Percentiles rank a stretch among this genome's conserved stretches.
Evolutionary conservation across 345 rosid species (phyloP).

Genomic region (Sisymbrium altissimum): DNA sequence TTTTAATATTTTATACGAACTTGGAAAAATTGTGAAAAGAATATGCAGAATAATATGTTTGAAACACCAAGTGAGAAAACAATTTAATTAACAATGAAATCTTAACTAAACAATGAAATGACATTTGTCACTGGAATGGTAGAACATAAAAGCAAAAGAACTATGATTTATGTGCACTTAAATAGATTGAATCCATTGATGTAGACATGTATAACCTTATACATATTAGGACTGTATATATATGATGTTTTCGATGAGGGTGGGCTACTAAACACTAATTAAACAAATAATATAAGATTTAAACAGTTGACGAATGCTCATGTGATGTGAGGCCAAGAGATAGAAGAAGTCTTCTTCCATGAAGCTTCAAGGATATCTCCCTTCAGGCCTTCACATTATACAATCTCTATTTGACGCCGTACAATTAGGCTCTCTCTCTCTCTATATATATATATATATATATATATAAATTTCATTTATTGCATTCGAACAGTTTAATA

Average conservation of each 20-base stretch:
- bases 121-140: background rate
- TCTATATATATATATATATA: slow-evolving; percentile 1
- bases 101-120: background rate
- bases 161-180: background rate
- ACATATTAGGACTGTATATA: background rate
- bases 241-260: slow-evolving; percentile 16
- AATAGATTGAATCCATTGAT: background rate
- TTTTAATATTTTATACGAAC: background rate
- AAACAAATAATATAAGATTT: slow-evolving; percentile 6
- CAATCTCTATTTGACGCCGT: slow-evolving; percentile 41
- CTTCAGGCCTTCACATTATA: slow-evolving; percentile 18
- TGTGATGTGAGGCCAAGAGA: slow-evolving; percentile 24
- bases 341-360: slow-evolving; percentile 35
- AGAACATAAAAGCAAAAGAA: background rate
- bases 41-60: background rate
- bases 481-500: slow-evolving; percentile 19
- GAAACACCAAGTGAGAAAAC: background rate
- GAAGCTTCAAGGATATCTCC: slow-evolving; percentile 52
- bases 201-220: background rate
- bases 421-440: slow-evolving; percentile 40
- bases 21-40: background rate
- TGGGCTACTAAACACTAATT: background rate
- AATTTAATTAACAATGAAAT: background rate
- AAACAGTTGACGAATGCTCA: slow-evolving; percentile 40
- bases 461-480: slow-evolving; percentile 10